Conservation (phyloP, 2,329 filamentous ascomycete genomes). For the Erysiphe pisi region DNA sequence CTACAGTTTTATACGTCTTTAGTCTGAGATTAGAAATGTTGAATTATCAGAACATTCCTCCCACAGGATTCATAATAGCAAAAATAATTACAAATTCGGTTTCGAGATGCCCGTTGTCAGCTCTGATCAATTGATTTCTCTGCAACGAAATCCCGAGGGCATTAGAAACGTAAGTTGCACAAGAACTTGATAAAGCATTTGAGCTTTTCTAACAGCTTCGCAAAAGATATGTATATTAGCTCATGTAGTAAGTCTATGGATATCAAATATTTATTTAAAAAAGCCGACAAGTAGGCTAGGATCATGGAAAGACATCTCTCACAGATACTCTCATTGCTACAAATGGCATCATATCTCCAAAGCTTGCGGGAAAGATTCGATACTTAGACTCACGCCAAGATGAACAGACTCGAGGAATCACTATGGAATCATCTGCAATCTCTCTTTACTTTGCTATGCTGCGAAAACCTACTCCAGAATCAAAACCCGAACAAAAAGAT, state of each 20-base stretch:
- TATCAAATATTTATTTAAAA: background rate
- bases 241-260: conserved; percentile 56
- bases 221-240: conserved; percentile 82
- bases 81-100: too few species aligned
- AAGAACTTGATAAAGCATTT: background rate
- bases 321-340: conserved; percentile 94
- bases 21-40: too few species aligned
- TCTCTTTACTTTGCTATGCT: conserved; percentile 92
- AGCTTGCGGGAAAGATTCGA: conserved; percentile 92
- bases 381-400: conserved; percentile 95
- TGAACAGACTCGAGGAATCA: conserved; percentile 91
- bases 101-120: conserved; percentile 77
- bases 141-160: conserved; percentile 78
- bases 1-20: too few species aligned
- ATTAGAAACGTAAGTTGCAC: conserved; percentile 69
- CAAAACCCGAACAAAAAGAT: conserved; percentile 63
- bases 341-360: conserved; percentile 98
- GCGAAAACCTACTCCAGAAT: conserved; percentile 58
- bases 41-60: too few species aligned
- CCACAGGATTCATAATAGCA: too few species aligned
- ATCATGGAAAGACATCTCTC: conserved; percentile 96
- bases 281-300: conserved; percentile 41
- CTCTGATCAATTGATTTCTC: conserved; percentile 76
- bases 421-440: conserved; percentile 99
- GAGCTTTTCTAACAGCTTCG: conserved; percentile 1